A percentile compares a stretch with the other conserved stretches of the same genome.
These are phyloP conservation scores for Cantharellus cinnabarinus DNA, from an alignment of 768 basidiomycete genomes.

Conservation along the genomic window DNA sequence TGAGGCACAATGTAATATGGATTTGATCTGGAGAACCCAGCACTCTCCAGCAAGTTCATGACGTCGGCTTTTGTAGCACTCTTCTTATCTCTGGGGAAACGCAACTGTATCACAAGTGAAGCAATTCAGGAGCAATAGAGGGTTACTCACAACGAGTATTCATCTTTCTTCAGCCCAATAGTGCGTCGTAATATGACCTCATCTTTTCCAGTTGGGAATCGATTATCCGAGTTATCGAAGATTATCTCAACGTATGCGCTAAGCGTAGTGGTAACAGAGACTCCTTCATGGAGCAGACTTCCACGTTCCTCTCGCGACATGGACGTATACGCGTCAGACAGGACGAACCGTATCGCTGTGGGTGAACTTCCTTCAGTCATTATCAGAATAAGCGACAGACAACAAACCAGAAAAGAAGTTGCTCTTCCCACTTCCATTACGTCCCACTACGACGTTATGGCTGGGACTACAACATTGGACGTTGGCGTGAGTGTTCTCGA, in stretches of 20 bases:
- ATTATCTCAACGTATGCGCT: constrained; percentile 94
- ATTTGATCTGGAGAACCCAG: constrained; percentile 95
- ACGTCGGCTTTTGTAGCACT: constrained; percentile 91
- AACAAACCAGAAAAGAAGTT: constrained; percentile 87
- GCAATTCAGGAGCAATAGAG: background rate
- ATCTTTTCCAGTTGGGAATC: constrained; percentile 81
- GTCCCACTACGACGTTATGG: constrained; percentile 91
- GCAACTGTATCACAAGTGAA: background rate
- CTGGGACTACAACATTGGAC: constrained; percentile 25
- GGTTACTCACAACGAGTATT: constrained; percentile 48
- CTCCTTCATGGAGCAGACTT: constrained; percentile 83
- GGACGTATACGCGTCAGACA: constrained; percentile 93
- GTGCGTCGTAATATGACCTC: constrained; percentile 80
- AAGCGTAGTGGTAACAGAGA: constrained; percentile 68
- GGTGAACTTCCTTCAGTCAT: background rate
- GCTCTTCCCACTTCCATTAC: constrained; percentile 96
- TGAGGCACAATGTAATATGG: constrained; percentile 99
- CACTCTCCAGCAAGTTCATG: constrained; percentile 89
- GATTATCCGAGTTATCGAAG: constrained; percentile 85
- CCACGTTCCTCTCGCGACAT: constrained; percentile 88
- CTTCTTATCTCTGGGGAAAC: constrained; percentile 45
- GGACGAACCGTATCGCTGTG: constrained; percentile 84
- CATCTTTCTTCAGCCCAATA: constrained; percentile 95
- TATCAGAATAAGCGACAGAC: background rate
- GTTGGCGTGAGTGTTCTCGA: background rate